Percentiles rank a stretch among this genome's conserved stretches.
Conservation (phyloP, 805 yeast species). For the Spathaspora arborariae region DNA sequence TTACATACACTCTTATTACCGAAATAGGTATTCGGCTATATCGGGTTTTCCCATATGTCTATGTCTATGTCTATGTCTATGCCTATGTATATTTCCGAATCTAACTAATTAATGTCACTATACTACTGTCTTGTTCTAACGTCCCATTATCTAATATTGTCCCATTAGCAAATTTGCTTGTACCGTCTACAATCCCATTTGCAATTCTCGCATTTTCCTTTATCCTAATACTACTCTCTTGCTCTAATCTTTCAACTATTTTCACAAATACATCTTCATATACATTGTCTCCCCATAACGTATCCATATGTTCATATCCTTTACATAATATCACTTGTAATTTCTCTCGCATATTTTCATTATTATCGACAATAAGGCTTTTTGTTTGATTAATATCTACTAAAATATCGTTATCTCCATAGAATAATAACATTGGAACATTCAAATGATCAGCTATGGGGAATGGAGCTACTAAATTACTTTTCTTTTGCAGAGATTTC, state of each 20-base stretch:
- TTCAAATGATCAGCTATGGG: conserved; percentile 26
- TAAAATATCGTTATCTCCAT: conserved; percentile 26
- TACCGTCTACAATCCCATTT: background rate
- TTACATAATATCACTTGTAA: conserved; percentile 17
- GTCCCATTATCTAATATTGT: background rate
- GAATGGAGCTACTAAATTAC: conserved; percentile 23
- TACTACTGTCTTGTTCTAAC: background rate
- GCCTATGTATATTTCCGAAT: background rate
- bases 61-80: no score
- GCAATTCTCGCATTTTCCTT: background rate
- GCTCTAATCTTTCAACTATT: conserved; percentile 12
- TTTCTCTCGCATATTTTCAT: conserved; percentile 19
- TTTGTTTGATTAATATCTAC: conserved; percentile 25
- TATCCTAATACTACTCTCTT: no score
- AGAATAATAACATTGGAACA: conserved; percentile 25
- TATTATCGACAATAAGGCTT: conserved; percentile 20
- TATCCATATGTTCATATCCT: conserved; percentile 31
- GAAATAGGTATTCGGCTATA: no score
- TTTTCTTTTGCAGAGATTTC: conserved; percentile 12
- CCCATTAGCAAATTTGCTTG: background rate
- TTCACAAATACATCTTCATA: conserved; percentile 21
- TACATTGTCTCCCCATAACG: conserved; percentile 26
- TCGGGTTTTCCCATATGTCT: no score
- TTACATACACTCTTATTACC: no score
- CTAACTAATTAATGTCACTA: no score